Percentiles rank a stretch among this genome's conserved stretches.
Evolutionary conservation across 306 rosid species (phyloP).

Genomic region (Notholithocarpus densiflorus): DNA sequence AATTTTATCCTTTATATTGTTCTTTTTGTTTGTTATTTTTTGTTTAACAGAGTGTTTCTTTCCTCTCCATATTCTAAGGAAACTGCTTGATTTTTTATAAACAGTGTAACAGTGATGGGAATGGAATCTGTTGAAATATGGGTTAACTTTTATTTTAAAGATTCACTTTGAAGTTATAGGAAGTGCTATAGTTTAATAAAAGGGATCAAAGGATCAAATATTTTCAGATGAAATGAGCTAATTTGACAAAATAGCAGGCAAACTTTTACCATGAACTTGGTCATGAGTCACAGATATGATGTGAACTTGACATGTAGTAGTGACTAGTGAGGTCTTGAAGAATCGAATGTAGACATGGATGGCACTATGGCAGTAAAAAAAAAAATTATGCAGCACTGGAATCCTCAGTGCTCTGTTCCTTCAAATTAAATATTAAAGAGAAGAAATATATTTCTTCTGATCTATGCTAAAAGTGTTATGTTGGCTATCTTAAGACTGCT

Average conservation of each 20-base stretch:
- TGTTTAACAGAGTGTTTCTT: slow-evolving; percentile 8
- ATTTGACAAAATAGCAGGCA: background rate
- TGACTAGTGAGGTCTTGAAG: background rate
- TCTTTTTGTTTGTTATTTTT: background rate
- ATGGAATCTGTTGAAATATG: background rate
- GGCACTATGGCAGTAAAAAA: background rate
- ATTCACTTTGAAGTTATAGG: background rate
- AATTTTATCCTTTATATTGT: slow-evolving; percentile 15
- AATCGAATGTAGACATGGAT: background rate
- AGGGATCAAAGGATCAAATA: background rate
- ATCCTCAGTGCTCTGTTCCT: background rate
- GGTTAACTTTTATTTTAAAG: background rate
- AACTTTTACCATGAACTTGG: background rate
- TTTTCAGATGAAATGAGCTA: slow-evolving; percentile 1
- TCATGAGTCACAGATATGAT: background rate
- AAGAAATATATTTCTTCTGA: background rate
- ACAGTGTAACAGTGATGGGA: background rate
- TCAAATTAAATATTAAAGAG: background rate
- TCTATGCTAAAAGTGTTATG: background rate
- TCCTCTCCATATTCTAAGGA: background rate
- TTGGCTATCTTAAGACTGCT: background rate
- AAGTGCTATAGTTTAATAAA: background rate
- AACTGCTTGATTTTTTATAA: background rate
- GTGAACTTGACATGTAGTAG: background rate
- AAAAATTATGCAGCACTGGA: background rate